Evolutionary conservation across 495 filamentous ascomycete species (phyloP).

Genomic region (Aspergillus funiculosus): DNA sequence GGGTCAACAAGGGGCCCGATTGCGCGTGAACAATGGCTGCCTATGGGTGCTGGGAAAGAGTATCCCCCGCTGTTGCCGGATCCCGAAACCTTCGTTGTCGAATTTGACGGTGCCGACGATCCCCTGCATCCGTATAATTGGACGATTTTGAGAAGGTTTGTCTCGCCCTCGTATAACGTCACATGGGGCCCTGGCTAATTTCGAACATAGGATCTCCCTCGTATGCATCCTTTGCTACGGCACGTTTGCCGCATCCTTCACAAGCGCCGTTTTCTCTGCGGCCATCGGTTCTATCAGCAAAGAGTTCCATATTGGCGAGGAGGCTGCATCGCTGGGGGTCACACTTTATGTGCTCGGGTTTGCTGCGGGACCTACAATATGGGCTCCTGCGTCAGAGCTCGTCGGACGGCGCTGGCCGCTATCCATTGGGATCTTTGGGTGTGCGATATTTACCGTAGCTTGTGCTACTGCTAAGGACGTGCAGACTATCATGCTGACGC

Average conservation of each 20-base stretch:
- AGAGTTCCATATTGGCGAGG: slow-evolving; percentile 41
- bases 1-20: slow-evolving; percentile 22
- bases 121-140: slow-evolving; percentile 52
- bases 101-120: slow-evolving; percentile 48
- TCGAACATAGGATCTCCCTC: slow-evolving; percentile 19
- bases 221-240: slow-evolving; percentile 39
- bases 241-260: slow-evolving; percentile 49
- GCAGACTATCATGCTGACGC: slow-evolving; percentile 47
- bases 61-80: slow-evolving; percentile 40
- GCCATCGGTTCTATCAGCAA: slow-evolving; percentile 38
- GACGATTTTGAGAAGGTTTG: slow-evolving; percentile 29
- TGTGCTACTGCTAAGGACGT: slow-evolving; percentile 54
- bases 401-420: slow-evolving; percentile 57
- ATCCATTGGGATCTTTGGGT: slow-evolving; percentile 44
- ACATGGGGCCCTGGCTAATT: neutral
- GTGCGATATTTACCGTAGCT: slow-evolving; percentile 51
- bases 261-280: slow-evolving; percentile 50
- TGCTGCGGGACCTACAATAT: slow-evolving; percentile 50
- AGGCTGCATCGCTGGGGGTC: slow-evolving; percentile 49
- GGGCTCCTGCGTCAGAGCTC: slow-evolving; percentile 70
- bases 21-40: slow-evolving; percentile 19
- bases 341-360: slow-evolving; percentile 52
- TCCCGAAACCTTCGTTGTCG: slow-evolving; percentile 43
- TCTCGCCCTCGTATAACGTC: slow-evolving; percentile 15
- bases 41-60: slow-evolving; percentile 30